Evolutionary conservation across 1,284 basidiomycete species (phyloP).

Genomic region (Inonotus obliquus): DNA sequence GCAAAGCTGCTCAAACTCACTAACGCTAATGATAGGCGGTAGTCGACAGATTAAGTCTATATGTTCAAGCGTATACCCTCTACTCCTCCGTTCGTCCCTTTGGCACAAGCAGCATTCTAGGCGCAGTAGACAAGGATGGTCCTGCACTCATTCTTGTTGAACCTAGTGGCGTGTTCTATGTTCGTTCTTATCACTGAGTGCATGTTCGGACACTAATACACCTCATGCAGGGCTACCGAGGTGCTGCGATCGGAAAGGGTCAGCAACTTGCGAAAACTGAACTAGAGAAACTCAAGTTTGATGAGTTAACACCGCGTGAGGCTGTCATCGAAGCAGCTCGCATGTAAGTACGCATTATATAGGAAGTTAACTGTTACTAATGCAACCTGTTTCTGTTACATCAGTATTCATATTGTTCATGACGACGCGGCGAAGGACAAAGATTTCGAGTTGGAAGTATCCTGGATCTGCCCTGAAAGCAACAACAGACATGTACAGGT

Average conservation of each 20-base stretch:
- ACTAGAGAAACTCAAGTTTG: slow-evolving; percentile 90
- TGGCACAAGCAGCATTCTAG: slow-evolving; percentile 90
- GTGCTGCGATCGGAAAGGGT: slow-evolving; percentile 94
- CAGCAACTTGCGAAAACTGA: slow-evolving; percentile 97
- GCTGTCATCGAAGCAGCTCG: slow-evolving; percentile 93
- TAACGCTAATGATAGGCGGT: slow-evolving; percentile 48
- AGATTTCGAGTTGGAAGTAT: slow-evolving; percentile 96
- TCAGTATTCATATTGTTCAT: slow-evolving; percentile 94
- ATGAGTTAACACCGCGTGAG: slow-evolving; percentile 73
- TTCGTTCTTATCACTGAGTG: slow-evolving; percentile 33
- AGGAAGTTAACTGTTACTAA: not conserved
- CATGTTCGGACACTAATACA: not conserved
- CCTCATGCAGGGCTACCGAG: slow-evolving; percentile 74
- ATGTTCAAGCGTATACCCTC: slow-evolving; percentile 94
- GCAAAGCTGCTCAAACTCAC: not conserved
- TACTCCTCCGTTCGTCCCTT: slow-evolving; percentile 98
- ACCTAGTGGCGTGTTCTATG: slow-evolving; percentile 91
- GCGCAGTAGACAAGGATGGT: slow-evolving; percentile 84
- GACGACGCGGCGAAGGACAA: slow-evolving; percentile 94
- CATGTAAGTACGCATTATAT: slow-evolving; percentile 61
- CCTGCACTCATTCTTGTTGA: slow-evolving; percentile 91
- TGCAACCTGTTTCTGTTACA: not conserved
- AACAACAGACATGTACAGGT: slow-evolving; percentile 78
- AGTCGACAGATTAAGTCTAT: slow-evolving; percentile 81
- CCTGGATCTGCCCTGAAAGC: slow-evolving; percentile 91